Conservation (phyloP, 2,329 filamentous ascomycete species). For the Aspergillus arachidicola region DNA sequence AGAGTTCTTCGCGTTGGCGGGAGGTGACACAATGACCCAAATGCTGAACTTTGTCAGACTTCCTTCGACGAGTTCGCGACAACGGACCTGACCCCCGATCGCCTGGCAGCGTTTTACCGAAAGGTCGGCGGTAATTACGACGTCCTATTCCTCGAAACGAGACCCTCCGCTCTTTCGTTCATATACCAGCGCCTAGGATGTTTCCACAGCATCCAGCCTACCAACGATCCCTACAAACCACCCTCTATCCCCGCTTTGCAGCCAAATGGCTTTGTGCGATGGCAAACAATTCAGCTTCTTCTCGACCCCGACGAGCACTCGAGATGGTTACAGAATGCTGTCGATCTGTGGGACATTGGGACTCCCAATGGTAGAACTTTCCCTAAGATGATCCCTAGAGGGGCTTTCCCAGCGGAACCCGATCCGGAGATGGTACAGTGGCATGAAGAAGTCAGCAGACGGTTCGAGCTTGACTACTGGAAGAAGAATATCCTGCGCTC, state of each 20-base stretch:
- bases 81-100: constrained; percentile 59
- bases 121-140: constrained; percentile 76
- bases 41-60: constrained; percentile 21
- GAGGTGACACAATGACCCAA: neutral
- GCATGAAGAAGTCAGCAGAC: constrained; percentile 77
- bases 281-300: constrained; percentile 89
- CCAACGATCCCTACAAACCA: constrained; percentile 66
- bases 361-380: constrained; percentile 66
- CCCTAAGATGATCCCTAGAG: constrained; percentile 65
- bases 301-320: constrained; percentile 88
- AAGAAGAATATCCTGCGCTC: constrained; percentile 41
- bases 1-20: constrained; percentile 3
- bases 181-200: constrained; percentile 92
- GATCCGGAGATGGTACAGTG: constrained; percentile 82
- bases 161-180: constrained; percentile 76
- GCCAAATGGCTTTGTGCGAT: constrained; percentile 81
- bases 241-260: constrained; percentile 84
- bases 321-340: constrained; percentile 77
- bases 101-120: constrained; percentile 77
- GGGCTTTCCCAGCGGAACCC: constrained; percentile 70
- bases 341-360: constrained; percentile 73
- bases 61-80: constrained; percentile 38
- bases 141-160: constrained; percentile 75
- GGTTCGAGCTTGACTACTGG: constrained; percentile 64
- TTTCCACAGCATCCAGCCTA: constrained; percentile 81